Evolutionary conservation across 2,329 filamentous ascomycete genomes (phyloP), one percentile per base, ranked within the genome.

Genomic region (Dactylonectria macrodidyma): DNA sequence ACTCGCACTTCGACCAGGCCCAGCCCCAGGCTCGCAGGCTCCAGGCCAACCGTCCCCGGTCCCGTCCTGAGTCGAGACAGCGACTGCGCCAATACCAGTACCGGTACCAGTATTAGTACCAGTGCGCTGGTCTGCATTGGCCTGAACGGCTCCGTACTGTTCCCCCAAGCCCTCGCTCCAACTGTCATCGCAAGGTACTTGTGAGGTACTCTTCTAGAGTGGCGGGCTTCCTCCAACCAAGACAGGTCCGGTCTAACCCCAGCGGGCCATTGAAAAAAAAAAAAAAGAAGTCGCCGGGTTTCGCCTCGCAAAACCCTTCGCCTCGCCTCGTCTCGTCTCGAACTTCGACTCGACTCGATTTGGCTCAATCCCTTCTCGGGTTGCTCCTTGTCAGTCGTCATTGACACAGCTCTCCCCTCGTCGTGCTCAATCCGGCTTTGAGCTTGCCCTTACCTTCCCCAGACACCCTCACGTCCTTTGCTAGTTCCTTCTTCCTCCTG

Each of bases 261-360:
- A 72, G 71, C 69, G 66, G 66, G 73, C 69, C 66, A 69, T 76
- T 72, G 63, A 65, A 69, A 69, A 69, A 69, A 66, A 70, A 74
- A 76, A 73, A 66, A 66, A 63, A 65, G 54, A 65, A 62, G 50
- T 48, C 46, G 65, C 66, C 65, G 67, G 70, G 50, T 68, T 66
- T 69, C 54, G 64, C 66, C 65, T 71, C 63, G 62, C 65, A 74
- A 74, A 67, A 60, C 67, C 65, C 59, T 67, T 67, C 59, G 65
- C 56, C 58, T 68, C 57, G 58, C 38, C 58, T 62, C 58, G 61
- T 68, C 56, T 71, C 54, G 65, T 67, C 63, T 60, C 55, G 62
- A 61, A 68, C 62, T 66, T 69, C 51, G 67, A 63, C 59, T 68
- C 62, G 36, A 56, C 59, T 66, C 52, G 66, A 68, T 62, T 71